Conservation (phyloP, 768 basidiomycete genomes). For the Chiua virens region DNA sequence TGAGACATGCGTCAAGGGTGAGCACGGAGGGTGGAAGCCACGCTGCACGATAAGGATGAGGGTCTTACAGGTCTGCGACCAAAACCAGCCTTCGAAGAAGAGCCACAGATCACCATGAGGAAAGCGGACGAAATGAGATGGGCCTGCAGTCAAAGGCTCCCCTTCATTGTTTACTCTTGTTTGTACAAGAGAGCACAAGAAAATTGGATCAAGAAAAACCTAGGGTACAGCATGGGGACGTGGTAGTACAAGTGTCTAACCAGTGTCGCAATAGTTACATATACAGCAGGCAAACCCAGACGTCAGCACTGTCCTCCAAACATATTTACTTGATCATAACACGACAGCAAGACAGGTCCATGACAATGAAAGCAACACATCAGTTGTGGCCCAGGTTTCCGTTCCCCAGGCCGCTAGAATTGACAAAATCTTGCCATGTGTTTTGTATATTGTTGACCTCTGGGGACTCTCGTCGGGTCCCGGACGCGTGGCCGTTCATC, state of each 20-base stretch:
- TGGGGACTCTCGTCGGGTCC: constrained; percentile 44
- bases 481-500: constrained; percentile 38
- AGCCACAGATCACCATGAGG: constrained; percentile 58
- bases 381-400: constrained; percentile 9
- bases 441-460: constrained; percentile 58
- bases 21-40: constrained; percentile 13
- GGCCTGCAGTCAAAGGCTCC: constrained; percentile 6
- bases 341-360: constrained; percentile 10
- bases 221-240: constrained; percentile 12
- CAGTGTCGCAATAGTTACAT: constrained; percentile 19
- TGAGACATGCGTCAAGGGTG: constrained; percentile 12
- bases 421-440: constrained; percentile 66
- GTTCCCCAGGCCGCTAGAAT: constrained; percentile 23
- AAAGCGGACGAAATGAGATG: constrained; percentile 2
- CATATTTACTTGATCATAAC: constrained; percentile 4
- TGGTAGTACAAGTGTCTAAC: not conserved
- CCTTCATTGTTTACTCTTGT: no score
- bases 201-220: constrained; percentile 17
- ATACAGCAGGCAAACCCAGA: constrained; percentile 9
- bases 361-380: constrained; percentile 1
- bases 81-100: constrained; percentile 54
- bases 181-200: not conserved
- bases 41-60: not conserved
- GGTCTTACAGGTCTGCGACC: constrained; percentile 39
- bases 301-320: constrained; percentile 6